Base-by-base conservation (phyloP, 148 eudicot species). In the Selenicereus undatus region DNA sequence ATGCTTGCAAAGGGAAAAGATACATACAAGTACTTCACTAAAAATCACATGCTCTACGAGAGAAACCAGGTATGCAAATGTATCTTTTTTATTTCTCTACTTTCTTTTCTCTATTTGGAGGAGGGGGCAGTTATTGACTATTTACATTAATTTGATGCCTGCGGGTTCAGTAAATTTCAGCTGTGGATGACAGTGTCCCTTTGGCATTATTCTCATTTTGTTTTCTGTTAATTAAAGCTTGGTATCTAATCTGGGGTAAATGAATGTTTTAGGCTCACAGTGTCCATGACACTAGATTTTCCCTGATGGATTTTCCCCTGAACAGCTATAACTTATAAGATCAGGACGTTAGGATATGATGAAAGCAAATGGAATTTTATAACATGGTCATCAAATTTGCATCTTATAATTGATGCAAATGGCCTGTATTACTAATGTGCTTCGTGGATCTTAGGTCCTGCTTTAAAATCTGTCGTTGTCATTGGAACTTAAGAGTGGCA, bases 41-140 rank as follows among this genome's bases (percentile, higher is more conserved):
- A 97, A 86, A 97, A 97, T 82, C 98, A 97, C 89, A 94, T 97
- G 99, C 94, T 97, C 81, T 97, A 97, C 84, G 99, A 97, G 85
- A 88, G 97, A 62, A 97, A 97, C 90, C 99, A 92, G 99, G 99
- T 97, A 86, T 58, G 79, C 16, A 10, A 54, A 56, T 81, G 72
- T 56, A 73, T 58, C 29, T 54, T 14, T 56, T 36, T 36, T 22
- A 3, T 62, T 48, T 22, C 0, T 54, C 54, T 11, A 58, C 32
- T 81, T 50, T 65, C 62, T 78, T 70, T 8, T 20, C 52, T 43
- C 73, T 6, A 26, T 42, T 78, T 30, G 21, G 18, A 32, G 45
- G 22, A 21, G 62, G 45, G 22, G 62, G 62, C 18, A 27, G 45
- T 58, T 12, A 36, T 17, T 56, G 4, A 48, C 52, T 48, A 56